Conservation (phyloP, 1,284 basidiomycete species). For the Meira miltonrushii region DNA sequence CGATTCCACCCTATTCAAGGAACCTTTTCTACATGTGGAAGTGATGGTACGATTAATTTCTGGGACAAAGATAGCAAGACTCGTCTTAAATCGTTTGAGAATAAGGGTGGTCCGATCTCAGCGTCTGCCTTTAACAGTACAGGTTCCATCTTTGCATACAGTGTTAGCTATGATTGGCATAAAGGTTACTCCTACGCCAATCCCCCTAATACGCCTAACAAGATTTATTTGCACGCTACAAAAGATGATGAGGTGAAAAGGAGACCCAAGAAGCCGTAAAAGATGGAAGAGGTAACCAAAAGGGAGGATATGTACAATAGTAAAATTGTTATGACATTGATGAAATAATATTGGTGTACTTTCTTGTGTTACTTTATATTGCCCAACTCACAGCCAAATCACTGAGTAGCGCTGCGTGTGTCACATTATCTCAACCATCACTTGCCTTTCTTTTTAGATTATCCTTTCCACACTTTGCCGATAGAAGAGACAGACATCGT, state of each 20-base stretch:
- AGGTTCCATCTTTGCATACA: constrained; percentile 48
- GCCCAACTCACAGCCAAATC: too few relatives aligned
- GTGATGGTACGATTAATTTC: constrained; percentile 54
- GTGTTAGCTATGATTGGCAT: constrained; percentile 50
- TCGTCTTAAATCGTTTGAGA: constrained; percentile 65
- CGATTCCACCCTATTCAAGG: constrained; percentile 86
- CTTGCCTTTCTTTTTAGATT: too few relatives aligned
- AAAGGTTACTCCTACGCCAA: constrained; percentile 44
- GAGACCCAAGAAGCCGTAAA: constrained; percentile 3
- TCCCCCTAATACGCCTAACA: constrained; percentile 24
- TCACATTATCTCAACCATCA: too few relatives aligned
- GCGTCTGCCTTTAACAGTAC: constrained; percentile 46
- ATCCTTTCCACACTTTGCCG: too few relatives aligned
- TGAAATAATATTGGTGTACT: too few relatives aligned
- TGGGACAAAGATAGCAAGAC: constrained; percentile 85
- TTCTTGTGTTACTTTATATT: too few relatives aligned
- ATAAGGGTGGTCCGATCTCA: constrained; percentile 45
- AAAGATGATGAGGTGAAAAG: constrained; percentile 22
- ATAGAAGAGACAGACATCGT: too few relatives aligned
- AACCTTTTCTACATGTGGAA: constrained; percentile 88
- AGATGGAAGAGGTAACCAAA: background rate
- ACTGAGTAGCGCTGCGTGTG: too few relatives aligned
- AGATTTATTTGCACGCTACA: constrained; percentile 21
- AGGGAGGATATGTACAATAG: background rate
- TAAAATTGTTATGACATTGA: background rate